Conservation (phyloP, 768 basidiomycete genomes). For the Leccinum incarnatum region DNA sequence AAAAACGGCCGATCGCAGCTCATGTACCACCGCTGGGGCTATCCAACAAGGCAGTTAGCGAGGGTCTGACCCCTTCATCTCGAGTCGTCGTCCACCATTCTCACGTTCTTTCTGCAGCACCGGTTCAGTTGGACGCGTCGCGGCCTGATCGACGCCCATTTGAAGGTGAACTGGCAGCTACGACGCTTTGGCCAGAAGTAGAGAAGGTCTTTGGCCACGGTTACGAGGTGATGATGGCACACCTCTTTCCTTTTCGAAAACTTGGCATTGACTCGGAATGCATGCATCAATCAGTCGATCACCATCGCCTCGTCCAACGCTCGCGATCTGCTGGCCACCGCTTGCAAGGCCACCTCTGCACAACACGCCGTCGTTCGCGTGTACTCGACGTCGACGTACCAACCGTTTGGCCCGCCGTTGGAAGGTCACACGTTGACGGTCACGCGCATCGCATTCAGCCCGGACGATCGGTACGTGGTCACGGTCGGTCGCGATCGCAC, state of each 20-base stretch:
- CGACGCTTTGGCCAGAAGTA: constrained; percentile 93
- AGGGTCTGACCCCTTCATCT: constrained; percentile 41
- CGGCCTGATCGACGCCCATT: constrained; percentile 54
- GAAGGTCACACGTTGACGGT: constrained; percentile 86
- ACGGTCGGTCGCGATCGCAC: constrained; percentile 90
- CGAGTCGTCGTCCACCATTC: background rate
- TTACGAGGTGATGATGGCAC: constrained; percentile 67
- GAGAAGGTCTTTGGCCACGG: constrained; percentile 99
- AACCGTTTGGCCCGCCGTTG: constrained; percentile 67
- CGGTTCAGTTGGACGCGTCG: constrained; percentile 16
- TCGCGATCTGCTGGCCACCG: constrained; percentile 73
- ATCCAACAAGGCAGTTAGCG: constrained; percentile 87
- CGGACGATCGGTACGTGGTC: constrained; percentile 73
- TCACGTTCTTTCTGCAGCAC: constrained; percentile 10
- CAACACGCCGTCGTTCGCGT: constrained; percentile 90
- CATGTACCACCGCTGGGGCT: constrained; percentile 91
- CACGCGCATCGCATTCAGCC: constrained; percentile 87
- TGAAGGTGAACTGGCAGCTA: constrained; percentile 84
- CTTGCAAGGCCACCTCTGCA: constrained; percentile 83
- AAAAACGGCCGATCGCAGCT: constrained; percentile 68
- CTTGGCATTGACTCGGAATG: background rate
- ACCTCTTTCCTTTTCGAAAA: background rate
- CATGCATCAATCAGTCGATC: constrained; percentile 55
- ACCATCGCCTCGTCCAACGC: constrained; percentile 73
- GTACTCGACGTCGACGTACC: constrained; percentile 70